These are phyloP conservation scores for Themeda triandra DNA, from an alignment of 176 grass and related monocot species.

Conservation along the genomic window DNA sequence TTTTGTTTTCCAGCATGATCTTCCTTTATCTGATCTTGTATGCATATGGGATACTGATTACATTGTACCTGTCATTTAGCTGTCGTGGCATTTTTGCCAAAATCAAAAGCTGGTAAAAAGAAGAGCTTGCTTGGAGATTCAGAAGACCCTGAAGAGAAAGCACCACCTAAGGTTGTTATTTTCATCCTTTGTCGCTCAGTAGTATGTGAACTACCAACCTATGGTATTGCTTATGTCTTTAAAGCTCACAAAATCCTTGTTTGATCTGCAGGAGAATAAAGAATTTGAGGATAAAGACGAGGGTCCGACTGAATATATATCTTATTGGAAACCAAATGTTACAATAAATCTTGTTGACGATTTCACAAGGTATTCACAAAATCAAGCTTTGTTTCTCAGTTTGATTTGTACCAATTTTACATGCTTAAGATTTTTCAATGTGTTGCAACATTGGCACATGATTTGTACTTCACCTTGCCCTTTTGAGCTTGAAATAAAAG, in stretches of 20 bases:
- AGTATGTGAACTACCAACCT: neutral
- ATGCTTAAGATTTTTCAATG: neutral
- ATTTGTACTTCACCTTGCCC: neutral
- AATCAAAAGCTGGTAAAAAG: conserved; percentile 92
- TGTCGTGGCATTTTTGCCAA: conserved; percentile 74
- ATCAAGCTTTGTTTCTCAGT: conserved; percentile 15
- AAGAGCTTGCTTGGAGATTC: conserved; percentile 89
- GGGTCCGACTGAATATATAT: conserved; percentile 70
- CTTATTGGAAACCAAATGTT: conserved; percentile 98
- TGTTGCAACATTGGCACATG: neutral
- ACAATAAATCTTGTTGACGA: conserved; percentile 96
- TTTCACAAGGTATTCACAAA: conserved; percentile 70
- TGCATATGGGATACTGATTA: conserved; percentile 3
- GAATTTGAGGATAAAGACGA: conserved; percentile 70
- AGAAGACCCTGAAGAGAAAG: conserved; percentile 41
- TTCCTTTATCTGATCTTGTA: neutral
- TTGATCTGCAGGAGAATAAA: conserved; percentile 50
- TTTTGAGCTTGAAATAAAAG: neutral
- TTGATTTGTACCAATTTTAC: neutral
- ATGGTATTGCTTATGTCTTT: conserved; percentile 18
- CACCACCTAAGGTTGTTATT: conserved; percentile 40
- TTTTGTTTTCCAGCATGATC: conserved; percentile 4
- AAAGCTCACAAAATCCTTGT: conserved; percentile 1
- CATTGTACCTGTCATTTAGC: conserved; percentile 50
- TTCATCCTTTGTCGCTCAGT: conserved; percentile 9